These are phyloP conservation scores for Metschnikowia colocasiae DNA, from an alignment of 805 yeast genomes.

Conservation along the genomic window DNA sequence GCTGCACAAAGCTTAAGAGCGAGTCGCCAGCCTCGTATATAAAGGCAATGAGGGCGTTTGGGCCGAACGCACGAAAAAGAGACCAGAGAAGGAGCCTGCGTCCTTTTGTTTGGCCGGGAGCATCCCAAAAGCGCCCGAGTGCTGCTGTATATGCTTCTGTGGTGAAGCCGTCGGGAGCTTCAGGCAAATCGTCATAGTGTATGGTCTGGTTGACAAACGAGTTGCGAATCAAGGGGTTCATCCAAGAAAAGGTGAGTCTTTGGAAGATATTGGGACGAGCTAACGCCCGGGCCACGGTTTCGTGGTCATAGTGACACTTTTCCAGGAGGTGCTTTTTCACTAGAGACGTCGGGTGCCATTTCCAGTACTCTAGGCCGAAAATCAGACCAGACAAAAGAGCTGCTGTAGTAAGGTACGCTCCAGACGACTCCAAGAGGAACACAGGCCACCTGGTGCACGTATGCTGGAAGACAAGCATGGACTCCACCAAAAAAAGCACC, in stretches of 20 bases:
- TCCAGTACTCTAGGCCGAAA: conserved; percentile 36
- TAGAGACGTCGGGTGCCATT: conserved; percentile 32
- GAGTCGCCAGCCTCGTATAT: conserved; percentile 23
- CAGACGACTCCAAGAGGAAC: conserved; percentile 8
- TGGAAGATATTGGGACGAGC: conserved; percentile 33
- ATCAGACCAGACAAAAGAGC: conserved; percentile 29
- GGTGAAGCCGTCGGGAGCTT: conserved; percentile 24
- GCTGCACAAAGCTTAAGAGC: conserved; percentile 61
- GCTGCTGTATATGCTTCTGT: conserved; percentile 19
- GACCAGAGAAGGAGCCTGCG: conserved; percentile 16
- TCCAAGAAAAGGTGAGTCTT: conserved; percentile 44
- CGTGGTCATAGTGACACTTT: conserved; percentile 11
- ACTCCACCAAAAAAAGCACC: conserved; percentile 17
- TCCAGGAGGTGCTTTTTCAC: not conserved
- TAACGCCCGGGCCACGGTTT: conserved; percentile 16
- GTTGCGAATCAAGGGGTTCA: conserved; percentile 42
- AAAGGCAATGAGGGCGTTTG: conserved; percentile 21
- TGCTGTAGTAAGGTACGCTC: conserved; percentile 4
- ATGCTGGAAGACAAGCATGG: conserved; percentile 26
- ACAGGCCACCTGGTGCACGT: conserved; percentile 24
- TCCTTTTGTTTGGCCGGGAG: conserved; percentile 5
- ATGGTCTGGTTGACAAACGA: conserved; percentile 38
- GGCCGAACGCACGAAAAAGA: conserved; percentile 27
- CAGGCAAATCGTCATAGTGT: conserved; percentile 25
- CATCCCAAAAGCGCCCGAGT: conserved; percentile 20